Evolutionary conservation across 2,329 filamentous ascomycete species (phyloP).

Genomic region (Ophiostoma perfectum): DNA sequence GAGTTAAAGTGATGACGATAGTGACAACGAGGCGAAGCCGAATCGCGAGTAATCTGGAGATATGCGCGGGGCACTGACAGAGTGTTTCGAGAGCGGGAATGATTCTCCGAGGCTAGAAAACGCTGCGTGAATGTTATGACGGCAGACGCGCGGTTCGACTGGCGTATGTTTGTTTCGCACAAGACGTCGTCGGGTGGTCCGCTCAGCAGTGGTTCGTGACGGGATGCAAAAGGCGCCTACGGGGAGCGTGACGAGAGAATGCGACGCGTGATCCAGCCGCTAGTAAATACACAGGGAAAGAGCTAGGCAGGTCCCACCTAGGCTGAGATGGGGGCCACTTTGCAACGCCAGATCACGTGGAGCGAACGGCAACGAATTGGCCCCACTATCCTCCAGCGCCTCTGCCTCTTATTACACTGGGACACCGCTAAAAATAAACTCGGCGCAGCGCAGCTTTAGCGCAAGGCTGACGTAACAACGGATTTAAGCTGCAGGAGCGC

Average conservation of each 20-base stretch:
- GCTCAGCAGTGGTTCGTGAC: background rate
- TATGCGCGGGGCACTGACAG: background rate
- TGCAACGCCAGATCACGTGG: conserved; percentile 1
- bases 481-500: background rate
- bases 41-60: background rate
- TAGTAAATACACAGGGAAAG: background rate
- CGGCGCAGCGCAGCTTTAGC: background rate
- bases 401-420: no score
- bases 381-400: background rate
- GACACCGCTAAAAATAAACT: conserved; percentile 9
- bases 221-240: background rate
- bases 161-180: background rate
- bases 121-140: background rate
- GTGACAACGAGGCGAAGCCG: background rate
- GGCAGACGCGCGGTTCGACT: background rate
- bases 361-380: background rate
- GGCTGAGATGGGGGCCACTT: background rate
- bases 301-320: background rate
- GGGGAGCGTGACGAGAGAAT: background rate
- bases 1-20: background rate
- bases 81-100: background rate
- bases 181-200: background rate
- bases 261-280: background rate
- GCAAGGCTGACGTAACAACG: conserved; percentile 19
- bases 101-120: background rate